Percentiles rank a stretch among this genome's conserved stretches.
Conservation (phyloP, 192 early-diverging fungal genomes). For the Coemansia sp. region DNA sequence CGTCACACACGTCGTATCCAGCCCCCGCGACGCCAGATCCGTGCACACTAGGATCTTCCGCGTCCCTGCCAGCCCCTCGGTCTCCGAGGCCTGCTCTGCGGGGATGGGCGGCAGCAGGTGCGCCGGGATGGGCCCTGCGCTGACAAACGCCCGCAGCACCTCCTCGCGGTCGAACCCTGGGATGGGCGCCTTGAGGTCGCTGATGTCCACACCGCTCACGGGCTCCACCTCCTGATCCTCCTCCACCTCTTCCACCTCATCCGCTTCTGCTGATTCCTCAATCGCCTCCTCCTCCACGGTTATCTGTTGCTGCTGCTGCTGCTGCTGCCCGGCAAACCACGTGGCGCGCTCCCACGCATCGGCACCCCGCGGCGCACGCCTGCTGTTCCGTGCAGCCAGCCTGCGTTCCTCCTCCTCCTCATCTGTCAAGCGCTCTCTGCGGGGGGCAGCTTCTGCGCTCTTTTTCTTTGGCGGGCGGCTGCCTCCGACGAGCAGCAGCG, state of each 20-base stretch:
- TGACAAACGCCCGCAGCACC: constrained; percentile 28
- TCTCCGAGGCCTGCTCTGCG: constrained; percentile 10
- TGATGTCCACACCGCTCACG: constrained; percentile 18
- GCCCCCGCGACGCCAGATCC: constrained; percentile 85
- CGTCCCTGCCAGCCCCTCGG: neutral
- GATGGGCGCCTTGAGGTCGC: constrained; percentile 33
- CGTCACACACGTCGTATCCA: constrained; percentile 84
- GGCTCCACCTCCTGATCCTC: constrained; percentile 6
- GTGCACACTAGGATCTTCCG: constrained; percentile 80
- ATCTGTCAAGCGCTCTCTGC: neutral
- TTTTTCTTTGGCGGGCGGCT: constrained; percentile 3
- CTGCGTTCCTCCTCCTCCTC: neutral
- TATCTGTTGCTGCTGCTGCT: neutral
- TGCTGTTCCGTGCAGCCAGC: neutral
- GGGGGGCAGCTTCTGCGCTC: neutral
- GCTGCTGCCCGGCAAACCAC: constrained; percentile 23
- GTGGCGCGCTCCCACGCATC: constrained; percentile 36
- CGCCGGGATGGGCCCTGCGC: constrained; percentile 22
- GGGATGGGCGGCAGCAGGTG: constrained; percentile 26
- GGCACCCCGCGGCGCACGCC: constrained; percentile 4
- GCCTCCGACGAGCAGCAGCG: constrained; percentile 55
- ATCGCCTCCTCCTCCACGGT: neutral
- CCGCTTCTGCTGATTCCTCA: neutral
- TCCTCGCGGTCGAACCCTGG: constrained; percentile 32
- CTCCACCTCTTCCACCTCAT: neutral